Evolutionary conservation across 2,329 filamentous ascomycete species (phyloP).

Genomic region (Penicillium sp.): DNA sequence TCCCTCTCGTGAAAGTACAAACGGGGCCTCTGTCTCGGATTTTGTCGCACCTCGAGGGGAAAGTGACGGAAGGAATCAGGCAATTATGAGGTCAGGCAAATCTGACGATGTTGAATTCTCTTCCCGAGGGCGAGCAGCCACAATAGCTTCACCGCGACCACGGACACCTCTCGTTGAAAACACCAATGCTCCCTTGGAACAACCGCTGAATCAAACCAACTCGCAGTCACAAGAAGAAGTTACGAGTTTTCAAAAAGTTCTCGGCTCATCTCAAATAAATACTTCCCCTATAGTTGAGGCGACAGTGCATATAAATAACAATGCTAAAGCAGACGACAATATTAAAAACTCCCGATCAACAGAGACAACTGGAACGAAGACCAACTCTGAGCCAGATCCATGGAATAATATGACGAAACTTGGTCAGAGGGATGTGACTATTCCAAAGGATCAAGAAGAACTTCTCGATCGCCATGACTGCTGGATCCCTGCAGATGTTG

Average conservation of each 20-base stretch:
- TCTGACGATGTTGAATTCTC: background rate
- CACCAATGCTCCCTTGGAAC: too few species aligned
- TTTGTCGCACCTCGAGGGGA: background rate
- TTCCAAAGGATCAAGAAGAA: constrained; percentile 47
- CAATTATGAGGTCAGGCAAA: background rate
- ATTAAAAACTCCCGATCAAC: background rate
- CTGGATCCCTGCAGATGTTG: constrained; percentile 34
- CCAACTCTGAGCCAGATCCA: constrained; percentile 16
- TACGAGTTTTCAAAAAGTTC: constrained; percentile 1
- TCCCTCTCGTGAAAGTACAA: background rate
- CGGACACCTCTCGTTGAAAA: background rate
- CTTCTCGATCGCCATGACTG: constrained; percentile 46
- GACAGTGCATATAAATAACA: background rate
- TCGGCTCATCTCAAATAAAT: background rate
- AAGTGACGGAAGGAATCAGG: background rate
- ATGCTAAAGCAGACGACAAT: background rate
- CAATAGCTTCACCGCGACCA: background rate
- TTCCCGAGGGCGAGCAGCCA: background rate
- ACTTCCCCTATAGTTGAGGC: background rate
- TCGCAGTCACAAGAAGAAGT: background rate
- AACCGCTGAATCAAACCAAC: background rate
- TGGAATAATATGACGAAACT: constrained; percentile 37
- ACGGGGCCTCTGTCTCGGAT: background rate
- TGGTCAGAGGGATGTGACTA: constrained; percentile 39
- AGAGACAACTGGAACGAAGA: constrained; percentile 4